These are phyloP conservation scores for Globisporangium solare DNA, from an alignment of 352 stramenopile species.

Conservation along the genomic window DNA sequence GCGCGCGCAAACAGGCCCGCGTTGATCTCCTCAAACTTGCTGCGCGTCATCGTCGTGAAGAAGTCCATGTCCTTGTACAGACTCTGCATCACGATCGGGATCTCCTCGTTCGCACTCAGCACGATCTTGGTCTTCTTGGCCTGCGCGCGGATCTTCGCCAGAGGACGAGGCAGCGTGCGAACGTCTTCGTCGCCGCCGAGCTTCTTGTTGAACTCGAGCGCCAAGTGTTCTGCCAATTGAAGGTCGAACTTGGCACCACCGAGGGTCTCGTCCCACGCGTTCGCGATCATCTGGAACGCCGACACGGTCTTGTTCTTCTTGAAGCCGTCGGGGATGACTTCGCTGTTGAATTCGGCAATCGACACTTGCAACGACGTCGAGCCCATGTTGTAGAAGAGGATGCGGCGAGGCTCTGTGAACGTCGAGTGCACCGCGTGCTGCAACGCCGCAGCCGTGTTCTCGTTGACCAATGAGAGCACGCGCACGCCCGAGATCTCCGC, in stretches of 20 bases:
- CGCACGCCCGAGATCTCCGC: constrained; percentile 93
- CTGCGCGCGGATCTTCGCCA: constrained; percentile 94
- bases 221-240: constrained; percentile 91
- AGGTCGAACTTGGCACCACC: constrained; percentile 93
- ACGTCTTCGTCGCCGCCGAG: constrained; percentile 89
- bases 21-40: constrained; percentile 91
- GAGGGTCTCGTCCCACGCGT: constrained; percentile 92
- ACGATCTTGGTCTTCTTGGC: constrained; percentile 98
- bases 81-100: constrained; percentile 93
- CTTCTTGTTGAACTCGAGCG: constrained; percentile 91
- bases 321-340: constrained; percentile 77
- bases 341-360: constrained; percentile 85
- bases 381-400: constrained; percentile 99
- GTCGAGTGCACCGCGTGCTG: constrained; percentile 95
- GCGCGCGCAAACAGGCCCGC: constrained; percentile 86
- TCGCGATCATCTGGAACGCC: constrained; percentile 89
- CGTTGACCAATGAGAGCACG: constrained; percentile 96
- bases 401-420: constrained; percentile 81
- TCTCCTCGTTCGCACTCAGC: constrained; percentile 95
- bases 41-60: constrained; percentile 85
- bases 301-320: constrained; percentile 93
- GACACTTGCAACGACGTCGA: constrained; percentile 88
- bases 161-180: constrained; percentile 80
- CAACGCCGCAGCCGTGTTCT: constrained; percentile 96
- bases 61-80: constrained; percentile 95